phyloP scores from a whole-genome alignment of 192 early-diverging fungal species.

The Irineochytrium annulatum region DNA sequence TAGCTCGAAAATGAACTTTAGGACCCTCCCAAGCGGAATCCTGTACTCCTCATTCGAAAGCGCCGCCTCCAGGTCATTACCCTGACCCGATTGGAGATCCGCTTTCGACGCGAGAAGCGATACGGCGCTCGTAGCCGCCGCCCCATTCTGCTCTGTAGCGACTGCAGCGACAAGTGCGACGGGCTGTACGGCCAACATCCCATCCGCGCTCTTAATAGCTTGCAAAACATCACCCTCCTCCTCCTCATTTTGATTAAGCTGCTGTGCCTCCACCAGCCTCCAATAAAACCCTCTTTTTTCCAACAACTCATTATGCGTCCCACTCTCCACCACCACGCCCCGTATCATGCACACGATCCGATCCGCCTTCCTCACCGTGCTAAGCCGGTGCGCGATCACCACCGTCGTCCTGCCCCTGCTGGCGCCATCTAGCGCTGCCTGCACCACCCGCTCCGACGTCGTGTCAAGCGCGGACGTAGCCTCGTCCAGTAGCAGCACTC shows the following conservation, averaged over 20 bases:
- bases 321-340: constrained; percentile 57
- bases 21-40: no score
- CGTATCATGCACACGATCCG: constrained; percentile 73
- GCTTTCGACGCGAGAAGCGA: no score
- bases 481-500: constrained; percentile 66
- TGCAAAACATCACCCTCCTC: no score
- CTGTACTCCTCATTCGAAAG: no score
- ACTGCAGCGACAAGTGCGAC: no score
- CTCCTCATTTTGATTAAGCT: constrained; percentile 18
- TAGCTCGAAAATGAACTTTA: constrained; percentile 32
- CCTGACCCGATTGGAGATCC: no score
- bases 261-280: constrained; percentile 26
- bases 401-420: constrained; percentile 73
- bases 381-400: constrained; percentile 87
- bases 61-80: no score
- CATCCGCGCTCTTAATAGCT: no score
- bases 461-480: constrained; percentile 57
- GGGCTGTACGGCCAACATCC: no score
- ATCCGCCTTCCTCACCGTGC: constrained; percentile 82
- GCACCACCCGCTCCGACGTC: constrained; percentile 46
- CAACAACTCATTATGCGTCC: constrained; percentile 76
- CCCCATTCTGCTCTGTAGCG: no score
- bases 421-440: constrained; percentile 43
- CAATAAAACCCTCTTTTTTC: constrained; percentile 13
- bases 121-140: no score